Percentiles rank a stretch among this genome's conserved stretches.
These are phyloP conservation scores for Apodospora peruviana DNA, from an alignment of 495 filamentous ascomycete species.

Conservation along the genomic window DNA sequence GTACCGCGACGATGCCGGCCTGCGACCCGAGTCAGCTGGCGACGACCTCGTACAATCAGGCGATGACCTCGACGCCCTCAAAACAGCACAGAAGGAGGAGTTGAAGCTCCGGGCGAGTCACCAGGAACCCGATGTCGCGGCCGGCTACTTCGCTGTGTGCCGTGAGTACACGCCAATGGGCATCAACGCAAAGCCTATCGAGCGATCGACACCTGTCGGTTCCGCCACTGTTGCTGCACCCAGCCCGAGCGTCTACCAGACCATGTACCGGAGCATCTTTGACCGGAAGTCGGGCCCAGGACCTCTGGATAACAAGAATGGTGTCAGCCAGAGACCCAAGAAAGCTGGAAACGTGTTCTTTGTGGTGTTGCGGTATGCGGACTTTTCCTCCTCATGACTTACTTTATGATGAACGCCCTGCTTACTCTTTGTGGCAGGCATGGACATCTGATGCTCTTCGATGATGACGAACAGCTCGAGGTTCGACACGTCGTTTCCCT, in stretches of 20 bases:
- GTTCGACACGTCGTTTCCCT: conserved; percentile 93
- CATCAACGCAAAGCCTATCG: conserved; percentile 86
- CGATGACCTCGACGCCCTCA: conserved; percentile 43
- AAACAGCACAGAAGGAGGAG: conserved; percentile 38
- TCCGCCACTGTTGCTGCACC: conserved; percentile 58
- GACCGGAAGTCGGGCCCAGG: conserved; percentile 63
- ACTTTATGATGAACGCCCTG: neutral
- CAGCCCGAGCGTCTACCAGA: conserved; percentile 91
- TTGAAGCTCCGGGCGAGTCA: conserved; percentile 35
- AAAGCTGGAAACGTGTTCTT: conserved; percentile 88
- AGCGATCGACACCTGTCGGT: conserved; percentile 76
- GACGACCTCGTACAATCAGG: conserved; percentile 42
- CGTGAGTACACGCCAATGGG: conserved; percentile 87
- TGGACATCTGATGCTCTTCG: conserved; percentile 95
- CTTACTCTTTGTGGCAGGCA: conserved; percentile 52
- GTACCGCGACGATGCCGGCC: conserved; percentile 30
- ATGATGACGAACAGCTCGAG: conserved; percentile 80
- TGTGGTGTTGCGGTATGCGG: conserved; percentile 72
- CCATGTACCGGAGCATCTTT: conserved; percentile 95
- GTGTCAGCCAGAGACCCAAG: conserved; percentile 56
- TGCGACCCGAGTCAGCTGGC: conserved; percentile 14
- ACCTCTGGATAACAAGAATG: conserved; percentile 42
- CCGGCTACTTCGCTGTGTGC: conserved; percentile 92
- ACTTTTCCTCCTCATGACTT: neutral
- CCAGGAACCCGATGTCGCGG: conserved; percentile 77